Conservation (phyloP, 2,329 filamentous ascomycete species). For the Bimuria novae-zelandiae region DNA sequence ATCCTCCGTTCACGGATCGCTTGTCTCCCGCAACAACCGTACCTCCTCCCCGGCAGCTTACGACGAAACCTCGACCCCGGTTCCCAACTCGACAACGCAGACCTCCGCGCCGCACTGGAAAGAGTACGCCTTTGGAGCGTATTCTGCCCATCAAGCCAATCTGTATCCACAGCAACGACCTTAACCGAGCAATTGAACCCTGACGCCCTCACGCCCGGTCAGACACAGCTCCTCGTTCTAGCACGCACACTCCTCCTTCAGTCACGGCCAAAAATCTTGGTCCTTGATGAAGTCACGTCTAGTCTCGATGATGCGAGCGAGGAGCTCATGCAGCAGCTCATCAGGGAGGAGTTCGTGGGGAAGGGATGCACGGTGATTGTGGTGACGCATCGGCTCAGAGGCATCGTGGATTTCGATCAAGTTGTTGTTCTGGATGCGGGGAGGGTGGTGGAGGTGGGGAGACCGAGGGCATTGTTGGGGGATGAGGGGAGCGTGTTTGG, state of each 20-base stretch:
- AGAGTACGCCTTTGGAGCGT: background rate
- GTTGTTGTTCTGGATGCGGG: conserved; percentile 46
- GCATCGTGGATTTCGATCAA: conserved; percentile 27
- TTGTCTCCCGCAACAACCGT: conserved; percentile 54
- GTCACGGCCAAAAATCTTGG: conserved; percentile 18
- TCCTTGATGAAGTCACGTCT: conserved; percentile 25
- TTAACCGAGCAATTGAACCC: too few relatives aligned
- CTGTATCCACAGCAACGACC: too few relatives aligned
- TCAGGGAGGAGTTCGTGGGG: conserved; percentile 55
- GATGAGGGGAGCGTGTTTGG: too few relatives aligned
- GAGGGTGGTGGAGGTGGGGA: too few relatives aligned
- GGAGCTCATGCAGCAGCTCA: conserved; percentile 58
- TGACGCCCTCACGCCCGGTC: conserved; percentile 52
- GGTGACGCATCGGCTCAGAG: conserved; percentile 24
- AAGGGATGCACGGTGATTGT: conserved; percentile 27
- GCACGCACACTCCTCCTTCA: conserved; percentile 6
- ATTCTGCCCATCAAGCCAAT: conserved; percentile 43
- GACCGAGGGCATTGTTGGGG: too few relatives aligned
- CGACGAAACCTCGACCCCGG: background rate
- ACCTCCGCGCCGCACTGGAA: background rate
- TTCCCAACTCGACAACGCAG: background rate
- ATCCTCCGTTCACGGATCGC: conserved; percentile 48
- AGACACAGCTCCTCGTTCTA: conserved; percentile 2
- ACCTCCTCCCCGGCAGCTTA: conserved; percentile 40
- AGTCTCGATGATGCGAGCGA: conserved; percentile 63